Evolutionary conservation across 2,329 filamentous ascomycete genomes (phyloP).

Genomic region (Ophiostoma populinum): DNA sequence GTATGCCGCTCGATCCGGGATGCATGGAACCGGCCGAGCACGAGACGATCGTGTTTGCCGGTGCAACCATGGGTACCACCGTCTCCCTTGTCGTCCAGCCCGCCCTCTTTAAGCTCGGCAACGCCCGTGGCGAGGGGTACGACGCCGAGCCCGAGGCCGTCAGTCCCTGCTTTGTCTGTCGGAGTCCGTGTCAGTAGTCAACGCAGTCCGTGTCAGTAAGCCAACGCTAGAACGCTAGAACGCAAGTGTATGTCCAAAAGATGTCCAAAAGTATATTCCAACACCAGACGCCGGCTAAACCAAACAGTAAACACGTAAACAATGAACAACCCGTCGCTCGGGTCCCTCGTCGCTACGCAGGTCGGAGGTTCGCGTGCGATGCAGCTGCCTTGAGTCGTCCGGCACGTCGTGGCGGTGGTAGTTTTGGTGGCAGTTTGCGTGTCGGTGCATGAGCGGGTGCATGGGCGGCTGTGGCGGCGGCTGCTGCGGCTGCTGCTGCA

Average conservation of each 20-base stretch:
- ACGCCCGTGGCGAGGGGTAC: constrained; percentile 8
- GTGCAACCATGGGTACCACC: too few relatives aligned
- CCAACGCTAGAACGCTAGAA: too few relatives aligned
- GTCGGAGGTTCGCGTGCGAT: constrained; percentile 10
- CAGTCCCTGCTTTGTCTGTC: constrained; percentile 6
- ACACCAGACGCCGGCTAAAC: too few relatives aligned
- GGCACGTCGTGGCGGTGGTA: constrained; percentile 11
- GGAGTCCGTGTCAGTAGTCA: too few relatives aligned
- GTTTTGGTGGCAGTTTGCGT: constrained; percentile 12
- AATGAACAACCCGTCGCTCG: background rate
- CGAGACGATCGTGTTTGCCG: too few relatives aligned
- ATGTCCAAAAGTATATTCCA: too few relatives aligned
- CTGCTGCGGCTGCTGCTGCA: background rate
- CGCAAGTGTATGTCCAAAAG: too few relatives aligned
- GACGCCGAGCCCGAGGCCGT: constrained; percentile 2
- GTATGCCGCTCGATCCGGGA: constrained; percentile 5
- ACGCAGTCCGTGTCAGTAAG: too few relatives aligned
- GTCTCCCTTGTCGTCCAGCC: constrained; percentile 6
- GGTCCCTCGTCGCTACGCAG: constrained; percentile 3
- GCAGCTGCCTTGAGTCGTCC: constrained; percentile 10
- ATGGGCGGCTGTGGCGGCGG: constrained; percentile 2
- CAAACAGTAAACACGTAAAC: background rate
- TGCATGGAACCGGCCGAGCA: too few relatives aligned
- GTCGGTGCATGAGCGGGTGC: background rate
- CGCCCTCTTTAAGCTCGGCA: constrained; percentile 7